These are phyloP conservation scores for Camellia sinensis DNA, from an alignment of 148 eudicot genomes.

Conservation along the genomic window DNA sequence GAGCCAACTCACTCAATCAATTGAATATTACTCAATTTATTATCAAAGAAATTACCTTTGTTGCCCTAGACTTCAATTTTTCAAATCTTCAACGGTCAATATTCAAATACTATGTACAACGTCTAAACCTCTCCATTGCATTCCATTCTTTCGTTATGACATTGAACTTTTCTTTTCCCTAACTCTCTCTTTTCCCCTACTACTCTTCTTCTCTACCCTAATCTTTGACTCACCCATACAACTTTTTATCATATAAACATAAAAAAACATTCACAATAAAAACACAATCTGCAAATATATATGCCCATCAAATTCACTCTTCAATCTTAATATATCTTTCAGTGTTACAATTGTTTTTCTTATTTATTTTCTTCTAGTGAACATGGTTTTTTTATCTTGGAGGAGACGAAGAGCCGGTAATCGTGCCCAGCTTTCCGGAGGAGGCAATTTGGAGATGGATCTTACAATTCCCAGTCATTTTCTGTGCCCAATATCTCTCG, in stretches of 20 bases:
- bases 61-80: neutral
- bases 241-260: neutral
- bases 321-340: neutral
- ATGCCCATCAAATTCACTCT: neutral
- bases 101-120: constrained; percentile 14
- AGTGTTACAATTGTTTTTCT: neutral
- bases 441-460: constrained; percentile 25
- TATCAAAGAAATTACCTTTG: too few species aligned
- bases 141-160: neutral
- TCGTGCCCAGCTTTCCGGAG: neutral
- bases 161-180: constrained; percentile 12
- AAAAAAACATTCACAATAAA: neutral
- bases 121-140: neutral
- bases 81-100: constrained; percentile 69
- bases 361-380: neutral
- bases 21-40: neutral
- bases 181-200: neutral
- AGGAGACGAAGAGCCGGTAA: constrained; percentile 38
- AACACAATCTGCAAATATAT: neutral
- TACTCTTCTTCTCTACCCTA: neutral
- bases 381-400: constrained; percentile 50
- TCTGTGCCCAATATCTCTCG: constrained; percentile 79
- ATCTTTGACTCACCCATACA: constrained; percentile 24
- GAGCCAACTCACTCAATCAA: constrained; percentile 11
- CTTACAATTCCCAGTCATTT: constrained; percentile 58